Conservation (phyloP, 306 rosid genomes). For the Cucurbita argyrosperma region DNA sequence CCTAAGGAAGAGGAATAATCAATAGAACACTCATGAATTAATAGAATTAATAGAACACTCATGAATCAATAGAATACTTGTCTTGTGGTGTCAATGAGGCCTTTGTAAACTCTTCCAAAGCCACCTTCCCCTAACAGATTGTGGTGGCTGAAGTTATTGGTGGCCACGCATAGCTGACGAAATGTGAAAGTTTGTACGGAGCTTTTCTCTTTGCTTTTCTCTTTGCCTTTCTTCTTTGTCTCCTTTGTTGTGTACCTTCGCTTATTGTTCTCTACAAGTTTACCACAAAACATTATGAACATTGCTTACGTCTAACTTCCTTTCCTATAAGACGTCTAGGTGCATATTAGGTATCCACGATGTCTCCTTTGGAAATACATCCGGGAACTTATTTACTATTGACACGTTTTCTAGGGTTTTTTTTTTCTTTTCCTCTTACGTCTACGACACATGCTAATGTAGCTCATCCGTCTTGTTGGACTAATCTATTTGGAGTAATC, state of each 20-base stretch:
- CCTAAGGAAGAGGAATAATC: slow-evolving; percentile 6
- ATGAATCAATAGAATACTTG: slow-evolving; percentile 21
- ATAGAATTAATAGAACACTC: background rate
- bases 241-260: slow-evolving; percentile 34
- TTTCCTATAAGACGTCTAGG: no score
- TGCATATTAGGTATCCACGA: no score
- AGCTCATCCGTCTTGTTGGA: no score
- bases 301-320: no score
- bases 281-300: no score
- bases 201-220: slow-evolving; percentile 28
- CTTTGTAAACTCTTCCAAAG: slow-evolving; percentile 75
- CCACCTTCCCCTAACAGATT: slow-evolving; percentile 81
- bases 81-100: slow-evolving; percentile 25
- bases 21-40: no score
- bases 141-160: slow-evolving; percentile 43
- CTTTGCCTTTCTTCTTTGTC: slow-evolving; percentile 41
- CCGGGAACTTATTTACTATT: no score
- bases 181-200: slow-evolving; percentile 37
- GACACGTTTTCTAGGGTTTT: no score
- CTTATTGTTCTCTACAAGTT: slow-evolving; percentile 26
- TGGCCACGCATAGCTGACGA: slow-evolving; percentile 53
- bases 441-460: no score
- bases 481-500: no score
- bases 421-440: no score
- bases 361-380: no score